A percentile compares a stretch with the other conserved stretches of the same genome.
phyloP scores from a whole-genome alignment of 164 flowering plant genomes.

The Dillenia turbinata region DNA sequence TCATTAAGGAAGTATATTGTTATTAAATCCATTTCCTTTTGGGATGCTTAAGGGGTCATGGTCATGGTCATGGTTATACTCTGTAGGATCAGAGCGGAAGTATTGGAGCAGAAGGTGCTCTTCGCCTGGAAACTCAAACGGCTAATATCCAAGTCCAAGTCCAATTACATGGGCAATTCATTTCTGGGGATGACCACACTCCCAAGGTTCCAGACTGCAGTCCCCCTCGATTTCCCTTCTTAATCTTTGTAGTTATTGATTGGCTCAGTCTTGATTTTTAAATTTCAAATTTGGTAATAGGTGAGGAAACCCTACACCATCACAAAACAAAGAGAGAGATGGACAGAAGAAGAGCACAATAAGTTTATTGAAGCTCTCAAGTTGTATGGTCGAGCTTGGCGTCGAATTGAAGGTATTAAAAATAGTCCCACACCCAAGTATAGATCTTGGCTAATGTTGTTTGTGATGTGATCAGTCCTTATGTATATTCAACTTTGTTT shows the following conservation, averaged over 20 bases:
- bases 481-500: slow-evolving; percentile 4
- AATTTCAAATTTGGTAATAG: slow-evolving; percentile 17
- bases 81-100: too few species aligned
- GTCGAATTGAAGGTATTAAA: slow-evolving; percentile 52
- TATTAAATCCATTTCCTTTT: too few species aligned
- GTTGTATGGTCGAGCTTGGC: slow-evolving; percentile 64
- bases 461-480: neutral
- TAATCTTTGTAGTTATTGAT: neutral
- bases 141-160: neutral
- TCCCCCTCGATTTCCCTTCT: neutral
- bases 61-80: too few species aligned
- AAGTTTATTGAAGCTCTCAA: slow-evolving; percentile 61
- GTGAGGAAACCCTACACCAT: slow-evolving; percentile 62
- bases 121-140: too few species aligned
- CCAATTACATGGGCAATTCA: slow-evolving; percentile 19
- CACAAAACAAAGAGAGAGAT: slow-evolving; percentile 59
- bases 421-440: neutral
- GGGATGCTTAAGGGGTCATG: too few species aligned
- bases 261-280: neutral
- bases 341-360: slow-evolving; percentile 72
- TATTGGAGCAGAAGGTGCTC: too few species aligned
- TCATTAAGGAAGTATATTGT: too few species aligned
- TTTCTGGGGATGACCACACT: slow-evolving; percentile 26
- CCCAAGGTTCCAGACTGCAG: slow-evolving; percentile 36
- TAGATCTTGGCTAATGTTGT: neutral